Base-by-base conservation (phyloP, 2,329 filamentous ascomycete species). In the Fusarium anguioides region DNA sequence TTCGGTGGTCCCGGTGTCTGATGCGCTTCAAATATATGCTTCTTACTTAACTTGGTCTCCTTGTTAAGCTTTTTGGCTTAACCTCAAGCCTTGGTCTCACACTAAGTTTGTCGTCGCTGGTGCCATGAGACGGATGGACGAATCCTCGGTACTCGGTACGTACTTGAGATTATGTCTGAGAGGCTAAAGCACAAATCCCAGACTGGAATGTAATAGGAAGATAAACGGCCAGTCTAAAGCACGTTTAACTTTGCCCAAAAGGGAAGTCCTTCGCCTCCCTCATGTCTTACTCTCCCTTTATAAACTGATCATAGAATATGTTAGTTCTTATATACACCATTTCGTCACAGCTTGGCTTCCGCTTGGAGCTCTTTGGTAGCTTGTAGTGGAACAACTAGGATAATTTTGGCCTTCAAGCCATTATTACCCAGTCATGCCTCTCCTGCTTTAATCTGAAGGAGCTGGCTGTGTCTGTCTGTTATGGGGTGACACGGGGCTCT, bases 121-220 rank as follows among this genome's bases (percentile, higher is more conserved):
- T 36, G 46, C 44, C 57, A 42, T 62, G 17, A 33, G 23, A 15
- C 14, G 35, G 37, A n/a, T n/a, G n/a, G 12, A 20, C 27, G 23
- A 46, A 31, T 61, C 29, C 41, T 63, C 39, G 42, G 60, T 63
- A 50, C 44, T 50, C 44, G 60, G 58, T 49, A 50, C 44, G 23
- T 60, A 39, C 20, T 41, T 37, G 21, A 35, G 41, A 41, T 48
- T 21, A 26, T 61, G 36, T 51, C 54, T 61, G 18, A 46, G 50
- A 60, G n/a, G n/a, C n/a, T n/a, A n/a, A n/a, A n/a, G 64, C 46
- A 45, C 36, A 64, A 53, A 61, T 59, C 35, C 60, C 29, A 27
- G 36, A 18, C 44, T 46, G 48, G 46, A 41, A 47, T 45, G 48
- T 12, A 33, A 23, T 26, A 18, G 10, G 18, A 17, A 27, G 31